Evolutionary conservation across 73 alveolate species (phyloP).

Genomic region (Tetrahymena elliotti): DNA sequence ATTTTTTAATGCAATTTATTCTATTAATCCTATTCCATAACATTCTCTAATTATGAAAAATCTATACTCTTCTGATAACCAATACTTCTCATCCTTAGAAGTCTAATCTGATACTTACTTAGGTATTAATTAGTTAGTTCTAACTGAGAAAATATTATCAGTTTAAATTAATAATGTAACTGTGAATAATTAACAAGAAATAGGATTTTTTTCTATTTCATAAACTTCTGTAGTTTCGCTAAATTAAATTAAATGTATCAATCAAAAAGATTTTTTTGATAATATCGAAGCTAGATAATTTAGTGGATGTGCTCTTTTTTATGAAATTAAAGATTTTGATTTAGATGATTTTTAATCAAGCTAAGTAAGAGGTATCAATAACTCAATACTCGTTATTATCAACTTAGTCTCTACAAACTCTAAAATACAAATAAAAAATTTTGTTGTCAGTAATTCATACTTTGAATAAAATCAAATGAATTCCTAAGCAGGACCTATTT

Average conservation of each 20-base stretch:
- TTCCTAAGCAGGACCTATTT: neutral
- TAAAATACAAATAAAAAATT: too few species aligned
- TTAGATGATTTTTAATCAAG: neutral
- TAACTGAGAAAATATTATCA: neutral
- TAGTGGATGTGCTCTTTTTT: neutral
- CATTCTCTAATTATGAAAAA: neutral
- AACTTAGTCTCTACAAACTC: neutral
- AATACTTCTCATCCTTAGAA: neutral
- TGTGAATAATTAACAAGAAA: neutral
- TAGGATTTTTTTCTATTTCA: neutral
- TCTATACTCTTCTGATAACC: neutral
- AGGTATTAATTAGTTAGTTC: neutral
- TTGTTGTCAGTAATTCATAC: too few species aligned
- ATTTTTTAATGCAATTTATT: neutral
- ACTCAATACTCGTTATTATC: too few species aligned
- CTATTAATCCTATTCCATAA: neutral
- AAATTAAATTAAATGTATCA: neutral
- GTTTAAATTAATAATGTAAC: neutral
- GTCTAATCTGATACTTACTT: neutral
- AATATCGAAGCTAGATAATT: neutral
- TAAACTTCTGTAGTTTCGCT: neutral
- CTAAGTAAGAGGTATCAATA: neutral
- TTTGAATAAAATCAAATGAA: neutral
- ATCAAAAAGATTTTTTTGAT: neutral
- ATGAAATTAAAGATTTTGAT: neutral